Base-by-base conservation (phyloP, 1,139 yeast species). In the Hyphopichia fennica region DNA sequence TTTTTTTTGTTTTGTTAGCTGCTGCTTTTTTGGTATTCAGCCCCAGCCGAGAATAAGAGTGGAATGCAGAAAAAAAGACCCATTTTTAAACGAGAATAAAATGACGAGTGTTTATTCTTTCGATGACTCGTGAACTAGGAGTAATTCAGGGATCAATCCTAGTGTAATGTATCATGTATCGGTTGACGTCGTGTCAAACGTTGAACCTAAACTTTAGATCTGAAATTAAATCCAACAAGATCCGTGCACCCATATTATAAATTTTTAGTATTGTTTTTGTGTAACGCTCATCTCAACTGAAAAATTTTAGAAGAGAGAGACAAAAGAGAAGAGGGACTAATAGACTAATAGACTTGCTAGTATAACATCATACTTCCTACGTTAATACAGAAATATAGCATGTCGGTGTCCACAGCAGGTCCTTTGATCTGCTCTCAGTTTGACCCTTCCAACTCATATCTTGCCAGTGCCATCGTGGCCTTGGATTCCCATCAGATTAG, bases 401-500 rank as follows among this genome's bases (percentile, higher is more conserved):
- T 14, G 31, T 28, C 16, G n/a, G 31, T 23, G 15, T 35, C 37
- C 6, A 27, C 37, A 25, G 31, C 30, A 13, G 34, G 34, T 33
- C 35, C 35, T n/a, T 33, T 33, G 35, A 20, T 33, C 27, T 33
- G 32, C 19, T 32, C 41, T 27, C 57, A 57, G 40, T 83, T 80
- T 58, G 87, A 83, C 62, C 72, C 81, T 11, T 61, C 77, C 1
- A 82, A 84, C 19, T 69, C 76, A 37, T 75, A 75, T 54, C 74
- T 83, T 52, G 95, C 95, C 16, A 77, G 82, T 39, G 90, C 82
- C 1, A 67, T 81, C 20, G 79, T 82, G 34, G 84, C 90, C 3
- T 72, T 90, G 47, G 96, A 89, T 58, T 72, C 82, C 9, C 93
- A 87, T 56, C 82, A 83, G 52, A 67, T 90, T 38, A 76, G 84